These are phyloP conservation scores for Vaccinium vitisidaea DNA, from an alignment of 148 eudicot genomes.

Conservation along the genomic window DNA sequence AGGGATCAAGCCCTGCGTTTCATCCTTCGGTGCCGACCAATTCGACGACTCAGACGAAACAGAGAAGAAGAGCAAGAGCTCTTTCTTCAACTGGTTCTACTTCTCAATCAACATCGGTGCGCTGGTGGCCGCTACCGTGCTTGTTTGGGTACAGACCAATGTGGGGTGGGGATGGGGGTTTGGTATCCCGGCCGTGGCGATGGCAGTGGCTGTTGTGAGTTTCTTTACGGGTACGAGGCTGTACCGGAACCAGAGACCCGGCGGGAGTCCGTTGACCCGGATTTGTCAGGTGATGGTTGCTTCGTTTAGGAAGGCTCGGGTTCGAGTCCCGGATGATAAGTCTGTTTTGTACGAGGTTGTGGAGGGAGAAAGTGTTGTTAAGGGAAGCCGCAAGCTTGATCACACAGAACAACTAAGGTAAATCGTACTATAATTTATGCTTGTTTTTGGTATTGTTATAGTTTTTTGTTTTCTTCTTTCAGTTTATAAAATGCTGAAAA, in stretches of 20 bases:
- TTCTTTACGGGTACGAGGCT: conserved; percentile 22
- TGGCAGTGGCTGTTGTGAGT: conserved; percentile 20
- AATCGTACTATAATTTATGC: too few relatives aligned
- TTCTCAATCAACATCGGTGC: conserved; percentile 26
- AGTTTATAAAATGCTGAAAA: too few relatives aligned
- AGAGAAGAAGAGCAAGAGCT: conserved; percentile 20
- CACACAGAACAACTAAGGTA: conserved; percentile 23
- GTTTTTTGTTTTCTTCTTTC: too few relatives aligned
- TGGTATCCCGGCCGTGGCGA: conserved; percentile 24
- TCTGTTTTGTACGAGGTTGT: conserved; percentile 14
- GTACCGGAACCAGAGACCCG: conserved; percentile 20
- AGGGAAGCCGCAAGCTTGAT: conserved; percentile 27
- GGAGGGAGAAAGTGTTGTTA: conserved; percentile 15
- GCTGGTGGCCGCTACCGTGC: conserved; percentile 21
- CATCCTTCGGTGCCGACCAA: conserved; percentile 26
- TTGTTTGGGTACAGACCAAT: conserved; percentile 27
- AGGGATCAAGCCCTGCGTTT: conserved; percentile 27
- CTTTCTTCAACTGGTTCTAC: conserved; percentile 29
- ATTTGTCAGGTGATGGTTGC: conserved; percentile 24
- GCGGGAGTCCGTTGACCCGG: conserved; percentile 27
- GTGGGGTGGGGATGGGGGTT: conserved; percentile 32
- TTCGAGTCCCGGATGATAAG: not conserved
- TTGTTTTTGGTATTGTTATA: too few relatives aligned
- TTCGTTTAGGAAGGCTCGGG: conserved; percentile 14
- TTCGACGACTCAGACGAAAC: conserved; percentile 22